Base-by-base conservation (phyloP, 2,329 filamentous ascomycete species). In the Diplodia mutila region DNA sequence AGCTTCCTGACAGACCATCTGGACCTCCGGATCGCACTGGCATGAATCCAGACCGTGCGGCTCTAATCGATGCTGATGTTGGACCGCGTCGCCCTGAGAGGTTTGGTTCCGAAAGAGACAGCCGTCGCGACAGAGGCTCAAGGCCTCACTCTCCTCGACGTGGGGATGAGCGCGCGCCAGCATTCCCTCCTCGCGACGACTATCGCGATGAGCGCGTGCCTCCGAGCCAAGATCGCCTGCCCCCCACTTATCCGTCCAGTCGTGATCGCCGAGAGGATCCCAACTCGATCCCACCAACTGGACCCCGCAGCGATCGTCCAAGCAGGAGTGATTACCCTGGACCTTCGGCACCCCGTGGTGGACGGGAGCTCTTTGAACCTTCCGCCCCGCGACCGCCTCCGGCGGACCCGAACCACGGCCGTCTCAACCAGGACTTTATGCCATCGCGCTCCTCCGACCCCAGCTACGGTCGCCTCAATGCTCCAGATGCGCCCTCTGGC, bases 401-500 rank as follows among this genome's bases (percentile, higher is more conserved):
- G 8, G 68, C 74, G 27, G 80, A 86, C 70, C 75, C 81, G 70
- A 80, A 75, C 55, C 80, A 83, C 74, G 83, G 83, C 34, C 80
- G 84, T 61, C 74, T 84, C 14, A 79, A 76, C 73, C 75, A 82
- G 61, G 82, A 83, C 25, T 75, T 76, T 39, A 72, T 69, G 53
- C 72, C 72, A 37, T 72, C 72, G 23, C 75, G 79, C n/a, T 77
- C 78, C 11, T 77, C 80, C 65, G 83, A 85, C 66, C 80, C 82
- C 12, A 81, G 80, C 59, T 85, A 83, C 71, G 83, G 83, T 34
- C 77, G 84, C 46, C 74, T 85, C 21, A 85, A 85, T 69, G 76
- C 76, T 32, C 78, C 79, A n/a, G 71, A 82, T 79, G 70, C 73
- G 61, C 86, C 87, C 27, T 85, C 84, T 48, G 87, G 86, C 1